Percentiles rank a stretch among this genome's conserved stretches.
Evolutionary conservation across 2,329 filamentous ascomycete genomes (phyloP).

Genomic region (Diaporthe amygdali): DNA sequence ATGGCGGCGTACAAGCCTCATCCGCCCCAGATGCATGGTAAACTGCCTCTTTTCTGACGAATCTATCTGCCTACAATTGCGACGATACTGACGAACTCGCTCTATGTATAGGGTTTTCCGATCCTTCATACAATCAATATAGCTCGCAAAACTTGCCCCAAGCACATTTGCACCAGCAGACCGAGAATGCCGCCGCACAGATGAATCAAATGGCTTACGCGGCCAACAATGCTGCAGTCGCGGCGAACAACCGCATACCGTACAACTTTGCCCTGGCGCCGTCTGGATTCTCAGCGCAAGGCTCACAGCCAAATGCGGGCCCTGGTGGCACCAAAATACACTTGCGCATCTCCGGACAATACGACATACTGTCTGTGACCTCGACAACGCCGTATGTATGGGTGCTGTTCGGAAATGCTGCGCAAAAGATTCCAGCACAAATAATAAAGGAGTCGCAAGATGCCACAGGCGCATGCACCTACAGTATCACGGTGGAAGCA

Average conservation of each 20-base stretch:
- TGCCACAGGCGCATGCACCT: slow-evolving; percentile 65
- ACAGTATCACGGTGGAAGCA: slow-evolving; percentile 74
- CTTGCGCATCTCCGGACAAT: slow-evolving; percentile 76
- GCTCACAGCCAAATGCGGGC: slow-evolving; percentile 71
- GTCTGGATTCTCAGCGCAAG: slow-evolving; percentile 64
- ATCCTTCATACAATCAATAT: slow-evolving; percentile 60
- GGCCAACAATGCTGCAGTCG: slow-evolving; percentile 61
- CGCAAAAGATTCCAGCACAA: slow-evolving; percentile 70
- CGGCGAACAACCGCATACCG: slow-evolving; percentile 43
- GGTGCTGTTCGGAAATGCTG: slow-evolving; percentile 72
- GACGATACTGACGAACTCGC: neutral
- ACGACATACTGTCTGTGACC: slow-evolving; percentile 69
- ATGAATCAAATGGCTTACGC: slow-evolving; percentile 62
- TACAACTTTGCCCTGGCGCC: slow-evolving; percentile 64
- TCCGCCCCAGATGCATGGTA: slow-evolving; percentile 81
- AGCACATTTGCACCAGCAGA: slow-evolving; percentile 39
- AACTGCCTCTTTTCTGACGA: slow-evolving; percentile 44
- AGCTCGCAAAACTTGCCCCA: slow-evolving; percentile 46
- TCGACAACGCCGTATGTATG: slow-evolving; percentile 62
- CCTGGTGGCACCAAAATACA: slow-evolving; percentile 72
- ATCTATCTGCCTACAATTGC: neutral
- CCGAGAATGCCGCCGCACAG: slow-evolving; percentile 56
- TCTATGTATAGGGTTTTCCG: slow-evolving; percentile 39
- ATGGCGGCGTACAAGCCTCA: slow-evolving; percentile 87
- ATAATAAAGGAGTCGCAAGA: slow-evolving; percentile 67